Conservation (phyloP, 768 basidiomycete species). For the Mycena alexandri region DNA sequence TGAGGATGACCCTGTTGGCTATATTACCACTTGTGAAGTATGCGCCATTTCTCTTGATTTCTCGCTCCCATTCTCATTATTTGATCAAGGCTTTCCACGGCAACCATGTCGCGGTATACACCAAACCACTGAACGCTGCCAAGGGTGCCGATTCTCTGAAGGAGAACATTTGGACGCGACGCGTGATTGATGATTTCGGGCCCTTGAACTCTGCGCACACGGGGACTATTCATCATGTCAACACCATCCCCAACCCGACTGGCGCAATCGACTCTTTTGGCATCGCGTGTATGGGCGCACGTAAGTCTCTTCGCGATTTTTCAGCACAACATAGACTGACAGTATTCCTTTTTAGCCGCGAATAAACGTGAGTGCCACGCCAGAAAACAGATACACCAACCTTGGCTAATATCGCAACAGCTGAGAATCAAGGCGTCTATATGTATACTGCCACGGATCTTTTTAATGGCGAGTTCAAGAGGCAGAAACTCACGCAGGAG, state of each 20-base stretch:
- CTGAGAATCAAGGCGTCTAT: slow-evolving; percentile 22
- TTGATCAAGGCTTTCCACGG: slow-evolving; percentile 21
- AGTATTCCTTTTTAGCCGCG: neutral
- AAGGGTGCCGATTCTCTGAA: slow-evolving; percentile 21
- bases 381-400: neutral
- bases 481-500: slow-evolving; percentile 11
- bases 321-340: neutral
- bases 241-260: slow-evolving; percentile 6
- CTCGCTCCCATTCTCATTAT: neutral
- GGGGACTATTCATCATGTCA: slow-evolving; percentile 42
- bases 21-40: slow-evolving; percentile 14
- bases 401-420: neutral
- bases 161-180: slow-evolving; percentile 38
- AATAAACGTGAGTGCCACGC: slow-evolving; percentile 10
- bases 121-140: slow-evolving; percentile 6
- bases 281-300: slow-evolving; percentile 41
- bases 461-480: slow-evolving; percentile 8
- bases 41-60: neutral
- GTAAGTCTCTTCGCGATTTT: slow-evolving; percentile 5
- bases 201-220: slow-evolving; percentile 37
- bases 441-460: neutral
- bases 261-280: slow-evolving; percentile 35
- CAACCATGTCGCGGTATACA: slow-evolving; percentile 18
- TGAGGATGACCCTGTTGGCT: slow-evolving; percentile 13
- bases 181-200: slow-evolving; percentile 41